Percentiles rank a stretch among this genome's conserved stretches.
These are phyloP conservation scores for Parasarocladium wereldwijsianum DNA, from an alignment of 2,329 filamentous ascomycete species.

Conservation along the genomic window DNA sequence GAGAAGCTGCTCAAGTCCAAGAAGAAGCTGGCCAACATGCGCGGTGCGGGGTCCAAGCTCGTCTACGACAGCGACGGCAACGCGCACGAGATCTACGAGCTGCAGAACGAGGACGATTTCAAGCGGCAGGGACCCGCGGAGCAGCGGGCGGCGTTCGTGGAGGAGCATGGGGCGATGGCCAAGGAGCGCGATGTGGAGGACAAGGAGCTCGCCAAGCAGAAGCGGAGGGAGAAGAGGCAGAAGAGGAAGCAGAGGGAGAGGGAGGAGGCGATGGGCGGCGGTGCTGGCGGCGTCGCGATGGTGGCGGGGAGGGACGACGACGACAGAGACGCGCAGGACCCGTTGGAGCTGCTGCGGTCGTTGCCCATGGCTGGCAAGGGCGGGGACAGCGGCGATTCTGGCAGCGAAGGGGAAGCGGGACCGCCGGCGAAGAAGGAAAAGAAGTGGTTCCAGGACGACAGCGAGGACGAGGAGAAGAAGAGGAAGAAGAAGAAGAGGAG, in stretches of 20 bases:
- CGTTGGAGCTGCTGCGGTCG: slow-evolving; percentile 42
- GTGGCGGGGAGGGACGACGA: slow-evolving; percentile 15
- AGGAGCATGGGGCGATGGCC: slow-evolving; percentile 58
- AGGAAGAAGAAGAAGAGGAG: slow-evolving; percentile 30
- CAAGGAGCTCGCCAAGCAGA: slow-evolving; percentile 66
- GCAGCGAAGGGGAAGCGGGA: slow-evolving; percentile 23
- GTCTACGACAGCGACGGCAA: slow-evolving; percentile 88
- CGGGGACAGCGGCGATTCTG: slow-evolving; percentile 9
- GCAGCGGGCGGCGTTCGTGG: slow-evolving; percentile 59
- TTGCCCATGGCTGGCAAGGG: slow-evolving; percentile 32
- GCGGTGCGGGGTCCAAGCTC: slow-evolving; percentile 70
- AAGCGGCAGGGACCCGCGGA: slow-evolving; percentile 58
- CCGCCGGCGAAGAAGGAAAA: slow-evolving; percentile 44
- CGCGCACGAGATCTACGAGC: slow-evolving; percentile 72
- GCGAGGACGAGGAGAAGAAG: slow-evolving; percentile 43
- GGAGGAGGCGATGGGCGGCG: slow-evolving; percentile 18
- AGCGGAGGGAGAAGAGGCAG: slow-evolving; percentile 60
- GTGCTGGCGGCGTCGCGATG: slow-evolving; percentile 17
- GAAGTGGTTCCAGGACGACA: slow-evolving; percentile 69
- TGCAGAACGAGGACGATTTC: slow-evolving; percentile 77
- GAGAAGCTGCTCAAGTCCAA: slow-evolving; percentile 93
- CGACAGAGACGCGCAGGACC: slow-evolving; percentile 32
- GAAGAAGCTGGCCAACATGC: slow-evolving; percentile 85
- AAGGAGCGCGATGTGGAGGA: slow-evolving; percentile 65
- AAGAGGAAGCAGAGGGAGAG: slow-evolving; percentile 54